Conservation (phyloP, 2,329 filamentous ascomycete genomes). For the Fusarium mangiferae region DNA sequence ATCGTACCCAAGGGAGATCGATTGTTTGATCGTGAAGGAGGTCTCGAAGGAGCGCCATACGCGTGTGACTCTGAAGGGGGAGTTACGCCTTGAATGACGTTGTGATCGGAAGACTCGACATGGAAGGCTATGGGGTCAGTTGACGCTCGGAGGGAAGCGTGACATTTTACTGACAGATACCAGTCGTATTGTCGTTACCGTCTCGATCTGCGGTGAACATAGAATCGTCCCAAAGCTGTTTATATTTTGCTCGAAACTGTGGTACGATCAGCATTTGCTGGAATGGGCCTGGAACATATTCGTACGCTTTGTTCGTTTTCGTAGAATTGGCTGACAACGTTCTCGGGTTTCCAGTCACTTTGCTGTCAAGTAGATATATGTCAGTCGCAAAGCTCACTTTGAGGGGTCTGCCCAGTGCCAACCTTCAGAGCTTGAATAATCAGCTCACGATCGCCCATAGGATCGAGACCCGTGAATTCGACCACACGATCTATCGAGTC, state of each 20-base stretch:
- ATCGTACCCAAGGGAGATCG: constrained; percentile 66
- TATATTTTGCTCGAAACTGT: constrained; percentile 61
- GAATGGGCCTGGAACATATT: neutral
- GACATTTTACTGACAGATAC: constrained; percentile 54
- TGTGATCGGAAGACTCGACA: constrained; percentile 62
- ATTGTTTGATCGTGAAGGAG: constrained; percentile 69
- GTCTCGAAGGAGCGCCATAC: constrained; percentile 64
- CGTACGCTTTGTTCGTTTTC: constrained; percentile 56
- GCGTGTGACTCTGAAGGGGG: constrained; percentile 54
- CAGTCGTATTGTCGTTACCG: constrained; percentile 54
- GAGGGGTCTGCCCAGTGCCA: neutral
- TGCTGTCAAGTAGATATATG: constrained; percentile 37
- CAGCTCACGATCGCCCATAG: constrained; percentile 51
- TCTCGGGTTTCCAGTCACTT: constrained; percentile 58
- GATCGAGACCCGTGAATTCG: constrained; percentile 54
- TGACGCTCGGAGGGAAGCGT: neutral
- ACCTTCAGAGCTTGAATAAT: constrained; percentile 57
- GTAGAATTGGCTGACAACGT: constrained; percentile 63
- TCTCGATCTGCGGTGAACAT: constrained; percentile 65
- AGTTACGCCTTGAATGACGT: constrained; percentile 56
- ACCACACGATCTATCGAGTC: constrained; percentile 53
- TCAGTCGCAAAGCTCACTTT: constrained; percentile 12
- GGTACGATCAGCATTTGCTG: constrained; percentile 23
- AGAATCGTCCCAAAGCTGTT: constrained; percentile 63
- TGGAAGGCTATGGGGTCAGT: constrained; percentile 60